phyloP scores from a whole-genome alignment of 805 yeast species.

The Schizosaccharomyces cryophilus region DNA sequence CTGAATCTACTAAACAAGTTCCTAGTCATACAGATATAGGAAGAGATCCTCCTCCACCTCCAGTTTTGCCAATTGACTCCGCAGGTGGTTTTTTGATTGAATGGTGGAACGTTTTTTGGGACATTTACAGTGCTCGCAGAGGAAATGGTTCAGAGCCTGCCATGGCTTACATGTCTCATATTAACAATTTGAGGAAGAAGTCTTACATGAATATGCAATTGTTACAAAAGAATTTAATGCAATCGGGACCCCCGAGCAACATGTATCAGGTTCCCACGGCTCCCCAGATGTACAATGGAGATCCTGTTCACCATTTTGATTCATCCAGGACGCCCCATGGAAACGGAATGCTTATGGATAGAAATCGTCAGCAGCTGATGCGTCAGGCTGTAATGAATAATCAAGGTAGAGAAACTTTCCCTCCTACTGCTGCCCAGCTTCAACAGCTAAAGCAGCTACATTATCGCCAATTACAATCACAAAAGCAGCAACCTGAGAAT shows the following conservation, averaged over 20 bases:
- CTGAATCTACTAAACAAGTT: no score
- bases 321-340: not conserved
- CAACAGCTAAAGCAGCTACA: conserved; percentile 7
- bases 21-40: no score
- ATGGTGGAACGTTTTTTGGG: conserved; percentile 97
- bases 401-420: not conserved
- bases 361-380: not conserved
- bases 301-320: not conserved
- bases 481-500: conserved; percentile 4
- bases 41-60: not conserved
- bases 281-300: no score
- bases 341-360: not conserved
- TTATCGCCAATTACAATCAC: conserved; percentile 7
- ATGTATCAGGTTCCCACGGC: no score
- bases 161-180: not conserved
- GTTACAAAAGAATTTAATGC: not conserved
- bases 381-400: conserved; percentile 1
- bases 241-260: not conserved
- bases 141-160: conserved; percentile 3
- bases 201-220: not conserved
- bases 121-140: conserved; percentile 51
- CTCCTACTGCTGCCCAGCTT: conserved; percentile 7
- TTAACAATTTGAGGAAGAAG: not conserved
- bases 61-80: conserved; percentile 32
- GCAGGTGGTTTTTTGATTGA: conserved; percentile 72